Conservation (phyloP, 78 protist genomes). For the Anaeramoeba flamelloides region DNA sequence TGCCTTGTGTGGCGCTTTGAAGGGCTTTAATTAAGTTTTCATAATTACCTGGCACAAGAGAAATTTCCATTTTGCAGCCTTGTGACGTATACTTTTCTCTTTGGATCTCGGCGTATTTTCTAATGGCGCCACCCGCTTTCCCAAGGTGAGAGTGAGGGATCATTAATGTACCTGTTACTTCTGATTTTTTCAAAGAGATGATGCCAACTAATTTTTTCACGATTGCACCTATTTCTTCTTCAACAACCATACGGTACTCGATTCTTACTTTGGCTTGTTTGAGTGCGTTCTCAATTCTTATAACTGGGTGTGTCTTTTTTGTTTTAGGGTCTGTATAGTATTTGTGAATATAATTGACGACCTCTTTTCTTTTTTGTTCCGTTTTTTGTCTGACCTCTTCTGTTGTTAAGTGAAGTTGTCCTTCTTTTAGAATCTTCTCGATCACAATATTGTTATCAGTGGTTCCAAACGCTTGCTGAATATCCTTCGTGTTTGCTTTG, state of each 20-base stretch:
- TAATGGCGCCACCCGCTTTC: slow-evolving; percentile 4
- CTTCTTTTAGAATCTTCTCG: slow-evolving; percentile 14
- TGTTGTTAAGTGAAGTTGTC: slow-evolving; percentile 17
- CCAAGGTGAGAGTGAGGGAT: slow-evolving; percentile 17
- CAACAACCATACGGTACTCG: slow-evolving; percentile 15
- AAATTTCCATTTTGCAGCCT: slow-evolving; percentile 17
- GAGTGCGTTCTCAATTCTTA: slow-evolving; percentile 27
- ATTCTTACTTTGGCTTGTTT: slow-evolving; percentile 7
- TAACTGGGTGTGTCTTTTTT: slow-evolving; percentile 25
- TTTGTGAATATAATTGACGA: slow-evolving; percentile 25
- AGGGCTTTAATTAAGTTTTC: slow-evolving; percentile 14
- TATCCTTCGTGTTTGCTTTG: slow-evolving; percentile 12
- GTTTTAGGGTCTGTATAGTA: slow-evolving; percentile 29
- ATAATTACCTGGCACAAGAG: slow-evolving; percentile 28
- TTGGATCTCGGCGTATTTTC: slow-evolving; percentile 9
- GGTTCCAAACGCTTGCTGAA: slow-evolving; percentile 17
- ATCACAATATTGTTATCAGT: not conserved
- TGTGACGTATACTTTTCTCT: slow-evolving; percentile 25
- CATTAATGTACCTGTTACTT: slow-evolving; percentile 14
- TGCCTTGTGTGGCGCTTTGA: slow-evolving; percentile 19
- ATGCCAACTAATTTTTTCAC: slow-evolving; percentile 13
- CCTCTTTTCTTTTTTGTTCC: slow-evolving; percentile 15
- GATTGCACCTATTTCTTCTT: slow-evolving; percentile 13
- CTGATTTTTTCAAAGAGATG: slow-evolving; percentile 14
- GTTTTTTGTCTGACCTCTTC: slow-evolving; percentile 24